Conservation (phyloP, 2,329 filamentous ascomycete genomes). For the Venturia nashicola region DNA sequence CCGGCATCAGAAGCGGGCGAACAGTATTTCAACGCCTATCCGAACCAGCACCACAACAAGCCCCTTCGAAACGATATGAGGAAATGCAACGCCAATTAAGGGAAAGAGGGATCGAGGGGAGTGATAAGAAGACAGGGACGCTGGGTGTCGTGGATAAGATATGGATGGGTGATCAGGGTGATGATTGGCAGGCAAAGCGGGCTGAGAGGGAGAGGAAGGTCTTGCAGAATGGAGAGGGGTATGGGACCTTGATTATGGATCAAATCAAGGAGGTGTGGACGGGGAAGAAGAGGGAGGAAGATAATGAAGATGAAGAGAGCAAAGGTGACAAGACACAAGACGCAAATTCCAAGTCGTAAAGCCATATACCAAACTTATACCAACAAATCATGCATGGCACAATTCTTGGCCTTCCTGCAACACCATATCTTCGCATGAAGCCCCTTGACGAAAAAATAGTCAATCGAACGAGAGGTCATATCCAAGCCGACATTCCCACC, state of each 20-base stretch:
- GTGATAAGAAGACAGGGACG: constrained; percentile 12
- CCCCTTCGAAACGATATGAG: constrained; percentile 26
- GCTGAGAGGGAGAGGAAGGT: constrained; percentile 12
- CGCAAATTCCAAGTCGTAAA: not conserved
- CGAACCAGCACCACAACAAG: constrained; percentile 11
- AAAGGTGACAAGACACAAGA: not conserved
- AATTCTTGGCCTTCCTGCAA: too few relatives aligned
- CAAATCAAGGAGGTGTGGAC: constrained; percentile 6
- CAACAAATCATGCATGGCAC: not conserved
- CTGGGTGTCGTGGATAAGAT: constrained; percentile 19
- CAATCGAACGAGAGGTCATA: too few relatives aligned
- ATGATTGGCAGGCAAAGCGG: constrained; percentile 30
- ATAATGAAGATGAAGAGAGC: not conserved
- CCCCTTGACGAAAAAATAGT: too few relatives aligned
- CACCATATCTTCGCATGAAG: too few relatives aligned
- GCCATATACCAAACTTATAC: too few relatives aligned
- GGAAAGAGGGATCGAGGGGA: constrained; percentile 15
- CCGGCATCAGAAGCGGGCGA: constrained; percentile 27
- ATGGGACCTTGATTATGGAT: constrained; percentile 29
- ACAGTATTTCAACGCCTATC: constrained; percentile 21
- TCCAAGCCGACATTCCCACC: too few relatives aligned
- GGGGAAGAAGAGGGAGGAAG: constrained; percentile 4
- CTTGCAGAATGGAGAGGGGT: constrained; percentile 7
- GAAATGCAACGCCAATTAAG: constrained; percentile 21
- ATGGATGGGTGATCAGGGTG: constrained; percentile 28